Base-by-base conservation (phyloP, 179 eudicot species). In the Spergularia azorica region DNA sequence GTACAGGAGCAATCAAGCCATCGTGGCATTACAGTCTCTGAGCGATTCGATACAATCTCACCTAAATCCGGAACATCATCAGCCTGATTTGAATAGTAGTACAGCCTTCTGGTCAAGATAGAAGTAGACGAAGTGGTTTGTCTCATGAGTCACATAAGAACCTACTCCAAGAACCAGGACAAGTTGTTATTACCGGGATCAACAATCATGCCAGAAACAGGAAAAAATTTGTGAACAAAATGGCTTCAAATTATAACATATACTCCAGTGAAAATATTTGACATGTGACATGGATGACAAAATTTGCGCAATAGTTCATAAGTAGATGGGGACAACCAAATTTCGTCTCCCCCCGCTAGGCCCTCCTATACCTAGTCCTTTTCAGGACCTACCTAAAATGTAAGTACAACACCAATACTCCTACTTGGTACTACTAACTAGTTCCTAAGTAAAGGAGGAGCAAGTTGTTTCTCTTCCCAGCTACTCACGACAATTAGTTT, bases 81-180 rank as follows among this genome's bases (percentile, higher is more conserved):
- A 95, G 41, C 98, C 98, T 71, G 98, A 95, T 83, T 95, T 95
- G 92, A 95, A 95, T 60, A 95, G 87, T 83, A 92, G 84, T 62
- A 95, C 90, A 14, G 96, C 97, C 79, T 92, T 91, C 63, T 92
- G 82, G 76, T 95, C 97, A 88, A 95, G 80, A 85, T 95, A 95
- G 87, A 95, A 95, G 85, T 95, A 95, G 73, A 92, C 88, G 74
- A 92, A 95, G 87, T 95, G 97, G 83, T 91, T 92, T 14, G 97
- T 91, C 90, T 92, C 98, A 55, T 95, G 98, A 81, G 97, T 95
- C 76, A 95, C 98, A 48, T 92, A 92, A 39, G 98, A 92, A 84
- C 98, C 96, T 91, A 84, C 69, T 77, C 50, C 73, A 76, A 41
- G 50, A 64, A 72, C 39, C 41, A 75, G 5, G 63, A 9, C 9